phyloP scores from a whole-genome alignment of 2,329 filamentous ascomycete species.

The Cladosporium sp. region DNA sequence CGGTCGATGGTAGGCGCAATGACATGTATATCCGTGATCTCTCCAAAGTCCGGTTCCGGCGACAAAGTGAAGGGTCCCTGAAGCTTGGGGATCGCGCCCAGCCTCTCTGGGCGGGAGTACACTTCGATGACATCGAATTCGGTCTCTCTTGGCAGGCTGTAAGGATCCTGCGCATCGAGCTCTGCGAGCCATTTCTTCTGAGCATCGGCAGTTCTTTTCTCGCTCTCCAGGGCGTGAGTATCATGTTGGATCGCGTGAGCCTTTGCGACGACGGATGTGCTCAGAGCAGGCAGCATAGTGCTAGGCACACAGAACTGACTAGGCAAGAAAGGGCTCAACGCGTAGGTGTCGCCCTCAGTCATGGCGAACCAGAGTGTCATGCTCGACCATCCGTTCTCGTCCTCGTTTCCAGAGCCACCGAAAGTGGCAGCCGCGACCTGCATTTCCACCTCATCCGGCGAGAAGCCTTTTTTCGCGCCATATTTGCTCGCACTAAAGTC shows the following conservation, averaged over 20 bases:
- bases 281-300: conserved; percentile 76
- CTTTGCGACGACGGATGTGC: conserved; percentile 78
- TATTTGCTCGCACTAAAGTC: conserved; percentile 77
- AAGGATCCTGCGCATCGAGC: conserved; percentile 56
- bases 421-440: conserved; percentile 90
- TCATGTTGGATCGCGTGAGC: conserved; percentile 49
- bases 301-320: conserved; percentile 74
- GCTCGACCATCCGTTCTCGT: conserved; percentile 74
- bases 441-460: conserved; percentile 88
- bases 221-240: conserved; percentile 44
- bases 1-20: conserved; percentile 56
- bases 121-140: conserved; percentile 51
- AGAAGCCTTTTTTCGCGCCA: conserved; percentile 77
- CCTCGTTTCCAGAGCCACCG: conserved; percentile 64
- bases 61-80: conserved; percentile 62
- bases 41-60: conserved; percentile 53
- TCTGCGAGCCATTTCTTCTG: conserved; percentile 61
- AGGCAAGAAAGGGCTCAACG: conserved; percentile 85
- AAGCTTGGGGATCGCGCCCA: conserved; percentile 58
- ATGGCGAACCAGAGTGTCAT: conserved; percentile 99
- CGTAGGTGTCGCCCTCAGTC: conserved; percentile 89
- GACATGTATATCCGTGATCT: conserved; percentile 62
- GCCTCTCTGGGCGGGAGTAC: conserved; percentile 55
- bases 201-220: conserved; percentile 49
- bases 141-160: conserved; percentile 38